phyloP scores from a whole-genome alignment of 2,329 filamentous ascomycete species.

The Aspergillus versicolor region DNA sequence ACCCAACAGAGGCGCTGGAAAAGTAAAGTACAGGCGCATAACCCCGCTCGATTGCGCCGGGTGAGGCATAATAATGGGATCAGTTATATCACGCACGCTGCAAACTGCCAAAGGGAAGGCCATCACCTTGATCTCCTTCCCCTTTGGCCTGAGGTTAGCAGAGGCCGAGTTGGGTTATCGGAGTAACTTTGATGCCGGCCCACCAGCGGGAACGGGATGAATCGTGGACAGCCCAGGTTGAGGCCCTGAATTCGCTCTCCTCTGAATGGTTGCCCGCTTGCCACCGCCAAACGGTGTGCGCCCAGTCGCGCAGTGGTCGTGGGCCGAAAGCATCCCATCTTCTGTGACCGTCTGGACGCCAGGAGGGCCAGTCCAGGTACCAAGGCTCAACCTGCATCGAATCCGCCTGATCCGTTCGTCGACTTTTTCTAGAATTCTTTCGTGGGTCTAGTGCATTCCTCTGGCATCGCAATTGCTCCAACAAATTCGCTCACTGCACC shows the following conservation, averaged over 20 bases:
- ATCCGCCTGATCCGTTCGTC: conserved; percentile 25
- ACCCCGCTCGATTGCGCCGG: neutral
- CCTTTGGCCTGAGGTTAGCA: neutral
- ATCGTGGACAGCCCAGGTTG: neutral
- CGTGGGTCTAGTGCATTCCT: conserved; percentile 22
- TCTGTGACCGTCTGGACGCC: neutral
- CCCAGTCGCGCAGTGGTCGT: neutral
- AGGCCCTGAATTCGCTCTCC: neutral
- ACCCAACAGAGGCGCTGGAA: neutral
- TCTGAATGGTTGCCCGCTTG: conserved; percentile 5
- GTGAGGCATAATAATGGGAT: neutral
- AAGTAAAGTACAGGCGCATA: neutral
- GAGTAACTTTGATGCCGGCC: conserved; percentile 10
- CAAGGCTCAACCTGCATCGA: conserved; percentile 12
- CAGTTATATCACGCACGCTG: conserved; percentile 10
- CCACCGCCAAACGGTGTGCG: neutral
- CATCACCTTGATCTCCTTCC: neutral
- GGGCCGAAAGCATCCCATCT: conserved; percentile 9
- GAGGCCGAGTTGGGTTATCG: conserved; percentile 2
- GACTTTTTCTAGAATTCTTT: conserved; percentile 37
- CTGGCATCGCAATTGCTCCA: neutral
- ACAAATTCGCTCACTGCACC: neutral
- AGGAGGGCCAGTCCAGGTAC: conserved; percentile 9
- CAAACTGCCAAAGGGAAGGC: conserved; percentile 1
- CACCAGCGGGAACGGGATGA: neutral